Conservation (phyloP, 2,329 filamentous ascomycete genomes). For the Hirsutella thompsonii region DNA sequence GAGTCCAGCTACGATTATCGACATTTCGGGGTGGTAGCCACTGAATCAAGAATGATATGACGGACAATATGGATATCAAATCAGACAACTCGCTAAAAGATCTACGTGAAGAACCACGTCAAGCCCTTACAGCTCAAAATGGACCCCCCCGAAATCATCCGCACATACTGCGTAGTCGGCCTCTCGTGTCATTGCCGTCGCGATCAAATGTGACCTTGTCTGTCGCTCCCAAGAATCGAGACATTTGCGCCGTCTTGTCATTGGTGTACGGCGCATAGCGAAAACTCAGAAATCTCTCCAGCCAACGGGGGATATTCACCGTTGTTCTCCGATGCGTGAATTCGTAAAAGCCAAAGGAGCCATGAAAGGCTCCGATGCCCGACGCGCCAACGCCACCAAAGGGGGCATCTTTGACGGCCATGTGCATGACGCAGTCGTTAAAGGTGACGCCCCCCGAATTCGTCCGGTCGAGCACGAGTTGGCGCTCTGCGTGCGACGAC, state of each 20-base stretch:
- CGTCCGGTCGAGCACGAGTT: conserved; percentile 17
- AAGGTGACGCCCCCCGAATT: conserved; percentile 37
- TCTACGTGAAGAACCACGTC: too few relatives aligned
- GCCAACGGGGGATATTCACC: conserved; percentile 22
- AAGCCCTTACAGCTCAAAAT: too few relatives aligned
- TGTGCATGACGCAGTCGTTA: conserved; percentile 34
- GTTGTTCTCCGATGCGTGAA: conserved; percentile 27
- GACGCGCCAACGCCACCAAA: conserved; percentile 37
- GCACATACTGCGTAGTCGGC: too few relatives aligned
- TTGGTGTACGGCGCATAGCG: conserved; percentile 55
- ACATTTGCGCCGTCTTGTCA: conserved; percentile 29
- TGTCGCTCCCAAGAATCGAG: conserved; percentile 28
- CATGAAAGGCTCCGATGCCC: conserved; percentile 35
- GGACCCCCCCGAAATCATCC: too few relatives aligned
- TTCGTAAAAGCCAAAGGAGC: conserved; percentile 30
- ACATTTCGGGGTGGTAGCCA: too few relatives aligned
- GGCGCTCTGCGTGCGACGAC: conserved; percentile 63
- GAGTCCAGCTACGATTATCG: too few relatives aligned
- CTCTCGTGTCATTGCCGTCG: conserved; percentile 38
- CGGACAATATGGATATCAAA: too few relatives aligned
- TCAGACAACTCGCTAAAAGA: too few relatives aligned
- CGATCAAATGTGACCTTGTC: conserved; percentile 49
- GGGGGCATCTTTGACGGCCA: conserved; percentile 25
- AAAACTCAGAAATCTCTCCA: conserved; percentile 42
- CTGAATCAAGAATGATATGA: too few relatives aligned